Base-by-base conservation (phyloP, 2,329 filamentous ascomycete species). In the Bipolaris victoriae region DNA sequence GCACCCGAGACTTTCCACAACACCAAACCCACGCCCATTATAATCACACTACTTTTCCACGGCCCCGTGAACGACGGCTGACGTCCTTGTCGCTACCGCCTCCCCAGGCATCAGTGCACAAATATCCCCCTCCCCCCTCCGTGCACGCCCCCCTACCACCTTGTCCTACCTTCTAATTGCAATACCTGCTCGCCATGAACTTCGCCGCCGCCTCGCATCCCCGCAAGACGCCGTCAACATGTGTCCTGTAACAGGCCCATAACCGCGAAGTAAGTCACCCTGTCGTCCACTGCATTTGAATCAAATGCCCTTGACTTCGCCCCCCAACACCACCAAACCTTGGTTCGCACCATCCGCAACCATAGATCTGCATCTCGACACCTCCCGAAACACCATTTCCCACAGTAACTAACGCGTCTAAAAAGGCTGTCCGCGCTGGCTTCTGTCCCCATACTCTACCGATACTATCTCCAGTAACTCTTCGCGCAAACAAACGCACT, bases 151-250 rank as follows among this genome's bases (percentile, higher is more conserved):
- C 29, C 43, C 29, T 36, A 20, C 49, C 49, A n/a, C 31, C 29
- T 36, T 20, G 31, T 40, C 16, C 29, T 40, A 24, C 48, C 48
- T 10, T 29, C 15, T 16, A 22, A 41, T 49, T 51, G 44, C 15
- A 22, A 36, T n/a, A 16, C 45, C 51, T 45, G 11, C 37, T 33
- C 36, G 26, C 60, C 59, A 70, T 70, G 68, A 63, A 65, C 55
- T 62, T 68, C 57, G 64, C 65, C 56, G 63, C 66, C 66, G 66
- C 62, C 62, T 66, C 61, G 63, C 64, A 64, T 58, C 55, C 55
- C 49, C 61, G 63, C 66, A 69, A 69, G 61, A 68, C 65, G 65
- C 63, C 57, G 49, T 58, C 59, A 66, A 62, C 46, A 70, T 70
- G 68, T 66, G 56, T 67, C 52, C 66, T 70, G 61, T 69, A 63